phyloP scores from a whole-genome alignment of 106 monocot genomes.

The Amphibolis antarctica region DNA sequence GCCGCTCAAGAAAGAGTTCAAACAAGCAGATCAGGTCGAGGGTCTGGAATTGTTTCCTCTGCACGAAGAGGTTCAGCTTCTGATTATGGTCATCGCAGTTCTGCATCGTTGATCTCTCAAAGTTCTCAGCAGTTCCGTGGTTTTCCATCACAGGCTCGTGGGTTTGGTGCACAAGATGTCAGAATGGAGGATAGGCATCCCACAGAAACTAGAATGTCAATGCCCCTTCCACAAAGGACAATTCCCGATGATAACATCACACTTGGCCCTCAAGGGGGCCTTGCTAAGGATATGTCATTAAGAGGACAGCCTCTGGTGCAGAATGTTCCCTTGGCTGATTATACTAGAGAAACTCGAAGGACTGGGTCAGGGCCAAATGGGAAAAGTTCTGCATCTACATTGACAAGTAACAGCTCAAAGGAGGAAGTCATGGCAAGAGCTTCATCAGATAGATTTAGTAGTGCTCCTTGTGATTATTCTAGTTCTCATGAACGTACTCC shows the following conservation, averaged over 20 bases:
- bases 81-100: slow-evolving; percentile 46
- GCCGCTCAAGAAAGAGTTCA: slow-evolving; percentile 86
- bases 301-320: slow-evolving; percentile 55
- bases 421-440: slow-evolving; percentile 18
- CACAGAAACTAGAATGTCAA: slow-evolving; percentile 49
- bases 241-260: slow-evolving; percentile 50
- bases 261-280: slow-evolving; percentile 89
- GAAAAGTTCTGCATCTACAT: slow-evolving; percentile 12
- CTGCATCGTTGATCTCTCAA: slow-evolving; percentile 34
- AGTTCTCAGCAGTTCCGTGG: slow-evolving; percentile 40
- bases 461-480: slow-evolving; percentile 8
- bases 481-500: slow-evolving; percentile 10
- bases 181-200: slow-evolving; percentile 48
- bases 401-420: slow-evolving; percentile 2
- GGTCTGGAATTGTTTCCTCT: slow-evolving; percentile 35
- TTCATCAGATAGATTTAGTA: slow-evolving; percentile 20
- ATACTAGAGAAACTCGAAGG: slow-evolving; percentile 23
- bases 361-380: slow-evolving; percentile 37
- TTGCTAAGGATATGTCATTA: slow-evolving; percentile 78
- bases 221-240: slow-evolving; percentile 51
- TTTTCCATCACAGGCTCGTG: slow-evolving; percentile 31
- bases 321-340: slow-evolving; percentile 17
- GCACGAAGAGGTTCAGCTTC: slow-evolving; percentile 36
- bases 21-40: slow-evolving; percentile 47
- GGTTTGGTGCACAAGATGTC: slow-evolving; percentile 44